Conservation (phyloP, 805 yeast genomes). For the Ogataea corticis region DNA sequence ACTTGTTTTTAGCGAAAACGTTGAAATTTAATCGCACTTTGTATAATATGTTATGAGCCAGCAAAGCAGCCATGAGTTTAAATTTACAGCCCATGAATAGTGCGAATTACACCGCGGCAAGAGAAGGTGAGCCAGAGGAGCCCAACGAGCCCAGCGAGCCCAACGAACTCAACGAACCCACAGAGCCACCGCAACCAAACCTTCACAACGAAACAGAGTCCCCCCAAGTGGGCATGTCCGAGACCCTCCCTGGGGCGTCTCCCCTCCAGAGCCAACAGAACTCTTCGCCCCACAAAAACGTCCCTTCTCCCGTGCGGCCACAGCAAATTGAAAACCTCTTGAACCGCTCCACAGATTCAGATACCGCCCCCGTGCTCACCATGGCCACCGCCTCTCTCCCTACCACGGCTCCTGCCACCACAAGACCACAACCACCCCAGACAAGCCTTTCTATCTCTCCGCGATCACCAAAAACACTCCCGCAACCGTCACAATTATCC, state of each 20-base stretch:
- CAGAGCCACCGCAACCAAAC: too few relatives aligned
- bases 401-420: slow-evolving; percentile 3
- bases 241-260: neutral
- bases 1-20: neutral
- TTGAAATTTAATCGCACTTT: slow-evolving; percentile 1
- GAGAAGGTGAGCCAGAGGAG: slow-evolving; percentile 20
- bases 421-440: slow-evolving; percentile 17
- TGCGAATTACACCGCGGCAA: slow-evolving; percentile 33
- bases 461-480: neutral
- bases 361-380: slow-evolving; percentile 8
- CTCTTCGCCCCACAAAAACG: too few relatives aligned
- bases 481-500: neutral
- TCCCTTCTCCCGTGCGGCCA: too few relatives aligned
- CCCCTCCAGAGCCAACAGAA: neutral
- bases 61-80: slow-evolving; percentile 25
- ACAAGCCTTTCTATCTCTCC: slow-evolving; percentile 1
- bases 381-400: slow-evolving; percentile 17
- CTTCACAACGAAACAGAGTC: too few relatives aligned
- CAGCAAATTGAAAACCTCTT: too few relatives aligned
- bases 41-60: too few relatives aligned
- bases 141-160: neutral
- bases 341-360: too few relatives aligned
- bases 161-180: neutral
- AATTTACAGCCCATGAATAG: slow-evolving; percentile 36
- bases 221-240: too few relatives aligned